Evolutionary conservation across 495 filamentous ascomycete species (phyloP).

Genomic region (Cladorrhinum samala): DNA sequence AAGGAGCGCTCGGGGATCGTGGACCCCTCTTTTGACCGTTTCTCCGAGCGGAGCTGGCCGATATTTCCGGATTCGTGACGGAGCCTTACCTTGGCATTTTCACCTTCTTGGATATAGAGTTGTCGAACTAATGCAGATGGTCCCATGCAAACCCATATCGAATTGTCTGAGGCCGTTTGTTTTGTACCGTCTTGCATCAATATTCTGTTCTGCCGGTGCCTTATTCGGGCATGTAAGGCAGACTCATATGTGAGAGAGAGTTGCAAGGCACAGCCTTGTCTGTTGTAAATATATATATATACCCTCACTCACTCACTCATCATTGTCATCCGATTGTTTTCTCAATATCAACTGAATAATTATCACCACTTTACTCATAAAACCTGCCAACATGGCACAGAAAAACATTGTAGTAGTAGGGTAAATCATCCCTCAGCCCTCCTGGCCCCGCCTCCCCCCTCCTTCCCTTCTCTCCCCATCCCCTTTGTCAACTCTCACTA

Average conservation of each 20-base stretch:
- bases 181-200: background rate
- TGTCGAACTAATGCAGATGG: background rate
- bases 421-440: no score
- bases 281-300: background rate
- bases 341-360: background rate
- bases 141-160: background rate
- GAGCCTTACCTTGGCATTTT: background rate
- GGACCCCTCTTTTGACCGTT: background rate
- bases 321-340: background rate
- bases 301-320: background rate
- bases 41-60: background rate
- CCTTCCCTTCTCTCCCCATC: background rate
- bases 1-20: background rate
- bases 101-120: background rate
- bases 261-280: no score
- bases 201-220: no score
- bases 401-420: constrained; percentile 1
- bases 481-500: background rate
- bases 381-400: background rate
- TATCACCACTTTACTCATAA: background rate
- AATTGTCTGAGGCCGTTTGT: background rate
- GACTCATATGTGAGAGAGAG: no score
- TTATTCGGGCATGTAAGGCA: no score
- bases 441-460: constrained; percentile 13
- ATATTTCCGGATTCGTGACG: background rate